Conservation (phyloP, 768 basidiomycete species). For the Favolaschia claudopus region DNA sequence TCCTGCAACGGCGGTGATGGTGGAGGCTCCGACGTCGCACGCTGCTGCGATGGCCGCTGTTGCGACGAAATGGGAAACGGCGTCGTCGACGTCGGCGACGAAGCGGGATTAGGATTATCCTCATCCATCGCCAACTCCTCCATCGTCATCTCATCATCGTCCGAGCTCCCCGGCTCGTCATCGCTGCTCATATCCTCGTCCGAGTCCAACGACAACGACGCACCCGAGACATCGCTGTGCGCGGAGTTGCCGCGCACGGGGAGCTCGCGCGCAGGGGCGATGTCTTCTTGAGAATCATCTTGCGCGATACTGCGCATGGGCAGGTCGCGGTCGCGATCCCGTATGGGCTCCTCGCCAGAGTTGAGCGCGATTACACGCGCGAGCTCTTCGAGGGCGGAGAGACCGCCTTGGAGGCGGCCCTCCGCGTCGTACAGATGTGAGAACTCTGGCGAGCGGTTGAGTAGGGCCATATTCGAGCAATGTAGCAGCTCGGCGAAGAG, state of each 20-base stretch:
- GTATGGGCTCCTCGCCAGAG: conserved; percentile 59
- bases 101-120: too few species aligned
- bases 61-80: conserved; percentile 40
- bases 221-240: conserved; percentile 44
- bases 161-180: conserved; percentile 74
- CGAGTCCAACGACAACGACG: conserved; percentile 65
- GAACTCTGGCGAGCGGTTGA: conserved; percentile 80
- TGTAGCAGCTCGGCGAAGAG: conserved; percentile 96
- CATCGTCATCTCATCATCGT: conserved; percentile 72
- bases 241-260: conserved; percentile 63
- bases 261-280: conserved; percentile 71
- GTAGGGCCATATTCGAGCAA: conserved; percentile 96
- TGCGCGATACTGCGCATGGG: conserved; percentile 67
- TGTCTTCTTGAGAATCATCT: conserved; percentile 61
- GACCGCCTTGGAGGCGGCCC: conserved; percentile 88
- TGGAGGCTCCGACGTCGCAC: conserved; percentile 39
- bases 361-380: conserved; percentile 82
- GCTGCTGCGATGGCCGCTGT: conserved; percentile 43
- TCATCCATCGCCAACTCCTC: conserved; percentile 85
- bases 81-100: too few species aligned
- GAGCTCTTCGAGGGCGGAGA: conserved; percentile 84
- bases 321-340: conserved; percentile 55
- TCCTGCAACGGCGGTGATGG: conserved; percentile 32
- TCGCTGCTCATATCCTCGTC: conserved; percentile 82
- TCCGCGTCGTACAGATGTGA: conserved; percentile 79